phyloP scores from a whole-genome alignment of 257 asterid genomes.

The Nicotiana tomentosiformis region DNA sequence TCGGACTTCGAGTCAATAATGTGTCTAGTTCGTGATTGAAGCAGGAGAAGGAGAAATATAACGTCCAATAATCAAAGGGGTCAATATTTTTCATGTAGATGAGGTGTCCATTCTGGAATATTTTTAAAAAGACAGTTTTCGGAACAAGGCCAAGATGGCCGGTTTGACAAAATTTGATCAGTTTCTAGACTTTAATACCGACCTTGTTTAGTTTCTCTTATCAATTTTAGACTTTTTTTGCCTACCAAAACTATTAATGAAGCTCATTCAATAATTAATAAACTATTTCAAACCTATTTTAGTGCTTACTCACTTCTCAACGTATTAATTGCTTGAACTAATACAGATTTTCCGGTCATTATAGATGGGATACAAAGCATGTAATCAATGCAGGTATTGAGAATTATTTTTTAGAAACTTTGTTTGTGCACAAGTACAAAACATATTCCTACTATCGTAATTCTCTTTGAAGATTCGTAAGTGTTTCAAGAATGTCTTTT shows the following conservation, averaged over 20 bases:
- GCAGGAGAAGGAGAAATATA: background rate
- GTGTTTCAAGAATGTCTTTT: background rate
- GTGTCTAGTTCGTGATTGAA: background rate
- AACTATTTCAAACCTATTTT: background rate
- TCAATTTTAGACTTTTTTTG: slow-evolving; percentile 7
- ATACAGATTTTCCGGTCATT: background rate
- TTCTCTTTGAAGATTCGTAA: background rate
- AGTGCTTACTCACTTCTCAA: background rate
- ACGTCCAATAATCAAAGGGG: background rate
- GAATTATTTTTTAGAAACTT: background rate
- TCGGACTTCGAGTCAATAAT: background rate
- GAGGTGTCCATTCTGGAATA: slow-evolving; percentile 17
- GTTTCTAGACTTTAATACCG: slow-evolving; percentile 3
- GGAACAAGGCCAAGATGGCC: slow-evolving; percentile 25
- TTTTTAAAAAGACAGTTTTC: slow-evolving; percentile 12
- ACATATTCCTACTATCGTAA: background rate
- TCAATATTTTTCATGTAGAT: background rate
- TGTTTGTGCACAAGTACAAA: background rate
- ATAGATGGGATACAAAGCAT: background rate
- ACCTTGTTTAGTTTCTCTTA: background rate
- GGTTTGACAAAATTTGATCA: slow-evolving; percentile 48
- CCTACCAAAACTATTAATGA: slow-evolving; percentile 2
- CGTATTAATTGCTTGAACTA: background rate
- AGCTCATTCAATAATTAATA: background rate
- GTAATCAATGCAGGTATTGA: background rate